phyloP scores from a whole-genome alignment of 106 monocot genomes.

The Posidonia australis region DNA sequence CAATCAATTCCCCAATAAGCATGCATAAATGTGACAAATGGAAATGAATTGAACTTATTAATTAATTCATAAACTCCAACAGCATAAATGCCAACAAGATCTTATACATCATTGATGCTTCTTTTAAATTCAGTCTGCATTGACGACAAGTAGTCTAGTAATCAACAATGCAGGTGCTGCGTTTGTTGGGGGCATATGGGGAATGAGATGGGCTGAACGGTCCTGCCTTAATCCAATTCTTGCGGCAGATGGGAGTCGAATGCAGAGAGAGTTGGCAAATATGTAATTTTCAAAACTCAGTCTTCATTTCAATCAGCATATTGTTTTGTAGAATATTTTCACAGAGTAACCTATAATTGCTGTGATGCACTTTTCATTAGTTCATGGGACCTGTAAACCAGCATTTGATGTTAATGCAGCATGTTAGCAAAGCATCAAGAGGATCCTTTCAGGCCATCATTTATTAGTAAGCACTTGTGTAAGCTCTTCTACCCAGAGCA shows the following conservation, averaged over 20 bases:
- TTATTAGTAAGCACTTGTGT: constrained; percentile 26
- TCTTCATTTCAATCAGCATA: neutral
- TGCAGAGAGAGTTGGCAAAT: constrained; percentile 49
- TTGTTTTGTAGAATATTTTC: neutral
- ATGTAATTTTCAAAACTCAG: constrained; percentile 27
- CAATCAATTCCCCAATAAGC: too few relatives aligned
- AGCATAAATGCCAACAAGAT: neutral
- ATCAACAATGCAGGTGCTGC: constrained; percentile 21
- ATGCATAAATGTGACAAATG: too few relatives aligned
- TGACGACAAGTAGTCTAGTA: neutral
- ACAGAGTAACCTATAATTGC: neutral
- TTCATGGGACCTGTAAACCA: neutral
- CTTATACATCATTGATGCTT: neutral
- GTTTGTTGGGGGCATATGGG: constrained; percentile 22
- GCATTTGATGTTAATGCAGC: constrained; percentile 6
- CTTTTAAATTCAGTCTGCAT: neutral
- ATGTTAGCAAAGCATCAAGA: constrained; percentile 28
- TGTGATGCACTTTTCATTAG: neutral
- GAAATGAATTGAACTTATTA: too few relatives aligned
- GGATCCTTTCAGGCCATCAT: constrained; percentile 10
- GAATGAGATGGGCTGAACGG: constrained; percentile 23
- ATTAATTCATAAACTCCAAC: neutral
- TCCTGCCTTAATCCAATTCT: constrained; percentile 33
- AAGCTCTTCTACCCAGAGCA: constrained; percentile 41
- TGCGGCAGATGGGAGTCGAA: constrained; percentile 39